Percentiles rank a stretch among this genome's conserved stretches.
phyloP scores from a whole-genome alignment of 225 moss, liverwort and hornwort species.

The Neckera pumila region DNA sequence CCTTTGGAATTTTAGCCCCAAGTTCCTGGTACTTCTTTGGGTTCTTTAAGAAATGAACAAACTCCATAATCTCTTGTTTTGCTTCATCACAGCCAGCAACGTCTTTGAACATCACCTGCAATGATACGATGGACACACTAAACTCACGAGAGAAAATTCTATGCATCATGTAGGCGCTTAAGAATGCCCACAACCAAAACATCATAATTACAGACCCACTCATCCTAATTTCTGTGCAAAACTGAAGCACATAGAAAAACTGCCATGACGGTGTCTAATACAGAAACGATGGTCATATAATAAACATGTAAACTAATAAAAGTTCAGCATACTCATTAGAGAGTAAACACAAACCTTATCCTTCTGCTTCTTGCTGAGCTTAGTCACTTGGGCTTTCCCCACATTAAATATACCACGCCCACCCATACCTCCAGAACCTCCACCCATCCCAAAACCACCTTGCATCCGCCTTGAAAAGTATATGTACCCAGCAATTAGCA shows the following conservation, averaged over 20 bases:
- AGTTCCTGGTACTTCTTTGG: conserved; percentile 93
- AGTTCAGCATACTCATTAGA: background rate
- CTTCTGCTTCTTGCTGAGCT: conserved; percentile 89
- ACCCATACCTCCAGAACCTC: conserved; percentile 87
- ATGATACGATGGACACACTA: background rate
- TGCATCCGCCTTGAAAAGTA: conserved; percentile 97
- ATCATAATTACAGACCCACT: background rate
- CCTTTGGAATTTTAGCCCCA: conserved; percentile 98
- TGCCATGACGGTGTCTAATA: background rate
- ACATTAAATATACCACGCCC: conserved; percentile 98
- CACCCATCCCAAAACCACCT: conserved; percentile 93
- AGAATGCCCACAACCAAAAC: background rate
- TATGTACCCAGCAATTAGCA: conserved; percentile 94
- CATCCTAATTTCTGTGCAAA: background rate
- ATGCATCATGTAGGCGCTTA: background rate
- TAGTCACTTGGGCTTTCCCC: conserved; percentile 98
- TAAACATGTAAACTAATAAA: background rate
- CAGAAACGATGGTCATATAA: background rate
- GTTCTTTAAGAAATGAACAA: conserved; percentile 98
- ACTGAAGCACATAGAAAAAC: background rate
- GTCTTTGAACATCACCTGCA: conserved; percentile 96
- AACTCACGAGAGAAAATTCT: background rate
- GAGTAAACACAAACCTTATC: conserved; percentile 61
- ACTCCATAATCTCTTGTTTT: conserved; percentile 99
- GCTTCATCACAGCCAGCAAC: conserved; percentile 99